Base-by-base conservation (phyloP, 192 early-diverging fungal species). In the Cladochytrium replicatum region DNA sequence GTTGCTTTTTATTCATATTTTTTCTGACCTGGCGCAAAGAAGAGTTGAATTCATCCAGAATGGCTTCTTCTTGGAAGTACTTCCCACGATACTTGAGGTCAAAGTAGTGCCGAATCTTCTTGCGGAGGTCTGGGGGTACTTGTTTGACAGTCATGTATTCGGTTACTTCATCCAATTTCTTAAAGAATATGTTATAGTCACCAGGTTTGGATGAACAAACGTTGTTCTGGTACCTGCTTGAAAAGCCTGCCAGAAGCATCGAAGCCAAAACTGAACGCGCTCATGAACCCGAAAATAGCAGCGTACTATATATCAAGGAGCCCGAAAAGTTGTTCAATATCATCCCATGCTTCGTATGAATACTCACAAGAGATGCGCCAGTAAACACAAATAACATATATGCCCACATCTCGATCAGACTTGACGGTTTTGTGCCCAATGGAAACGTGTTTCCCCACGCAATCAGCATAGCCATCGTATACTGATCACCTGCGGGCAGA, bases 191-290 rank as follows among this genome's bases (percentile, higher is more conserved):
- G n/a, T n/a, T n/a, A n/a, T n/a, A n/a, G n/a, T n/a, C n/a, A n/a
- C n/a, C n/a, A n/a, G n/a, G n/a, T n/a, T n/a, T n/a, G n/a, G n/a
- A n/a, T n/a, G n/a, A n/a, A n/a, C n/a, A n/a, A n/a, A n/a, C n/a
- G n/a, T n/a, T n/a, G n/a, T n/a, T n/a, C n/a, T n/a, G n/a, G n/a
- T n/a, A n/a, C n/a, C n/a, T n/a, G n/a, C n/a, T n/a, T n/a, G n/a
- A n/a, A n/a, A n/a, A n/a, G n/a, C n/a, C n/a, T n/a, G n/a, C n/a
- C n/a, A n/a, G n/a, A n/a, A n/a, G n/a, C n/a, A 42, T 76, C 74
- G 24, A 76, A 46, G 3, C 74, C 66, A 41, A 68, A 57, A 30
- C 57, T 73, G 50, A 76, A 65, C 3, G 66, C 57, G 1, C 69
- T 64, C 7, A 76, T 68, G 9, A 66, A 69, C 29, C 74, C 74